phyloP scores from a whole-genome alignment of 2,329 filamentous ascomycete genomes.

The Apiospora malaysiana region DNA sequence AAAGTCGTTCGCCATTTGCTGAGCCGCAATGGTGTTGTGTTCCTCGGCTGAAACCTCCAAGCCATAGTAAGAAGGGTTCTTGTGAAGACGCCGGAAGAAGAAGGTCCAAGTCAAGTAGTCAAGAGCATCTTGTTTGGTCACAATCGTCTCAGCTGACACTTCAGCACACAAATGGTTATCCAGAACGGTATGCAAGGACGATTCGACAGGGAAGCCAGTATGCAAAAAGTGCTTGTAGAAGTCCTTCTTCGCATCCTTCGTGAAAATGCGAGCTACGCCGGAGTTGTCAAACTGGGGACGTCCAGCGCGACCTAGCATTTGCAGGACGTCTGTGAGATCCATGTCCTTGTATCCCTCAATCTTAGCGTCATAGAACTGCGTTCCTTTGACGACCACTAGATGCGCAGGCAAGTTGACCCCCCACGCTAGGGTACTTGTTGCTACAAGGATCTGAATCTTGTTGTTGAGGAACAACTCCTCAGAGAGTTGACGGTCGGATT shows the following conservation, averaged over 20 bases:
- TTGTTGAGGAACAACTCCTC: constrained; percentile 97
- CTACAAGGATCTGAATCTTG: constrained; percentile 96
- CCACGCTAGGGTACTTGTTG: constrained; percentile 96
- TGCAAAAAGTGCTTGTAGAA: constrained; percentile 99
- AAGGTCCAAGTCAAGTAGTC: constrained; percentile 99
- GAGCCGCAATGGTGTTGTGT: constrained; percentile 84
- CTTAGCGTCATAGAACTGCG: constrained; percentile 97
- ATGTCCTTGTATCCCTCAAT: constrained; percentile 98
- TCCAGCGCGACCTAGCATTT: constrained; percentile 96
- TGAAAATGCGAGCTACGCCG: constrained; percentile 96
- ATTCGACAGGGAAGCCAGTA: constrained; percentile 97
- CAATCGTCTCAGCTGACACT: constrained; percentile 89
- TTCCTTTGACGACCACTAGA: constrained; percentile 96
- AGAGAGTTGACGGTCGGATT: constrained; percentile 87
- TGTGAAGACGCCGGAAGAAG: constrained; percentile 96
- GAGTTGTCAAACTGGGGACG: constrained; percentile 96
- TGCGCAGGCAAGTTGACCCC: constrained; percentile 97
- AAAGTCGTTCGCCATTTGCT: constrained; percentile 88
- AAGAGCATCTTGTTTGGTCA: constrained; percentile 93
- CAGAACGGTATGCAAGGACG: constrained; percentile 91
- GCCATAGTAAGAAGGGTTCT: constrained; percentile 98
- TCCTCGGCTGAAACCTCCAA: constrained; percentile 92
- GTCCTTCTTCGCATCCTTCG: constrained; percentile 95
- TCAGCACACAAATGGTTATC: constrained; percentile 97
- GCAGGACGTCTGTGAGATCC: constrained; percentile 96